Base-by-base conservation (phyloP, 1,139 yeast genomes). In the Candida smagusa region DNA sequence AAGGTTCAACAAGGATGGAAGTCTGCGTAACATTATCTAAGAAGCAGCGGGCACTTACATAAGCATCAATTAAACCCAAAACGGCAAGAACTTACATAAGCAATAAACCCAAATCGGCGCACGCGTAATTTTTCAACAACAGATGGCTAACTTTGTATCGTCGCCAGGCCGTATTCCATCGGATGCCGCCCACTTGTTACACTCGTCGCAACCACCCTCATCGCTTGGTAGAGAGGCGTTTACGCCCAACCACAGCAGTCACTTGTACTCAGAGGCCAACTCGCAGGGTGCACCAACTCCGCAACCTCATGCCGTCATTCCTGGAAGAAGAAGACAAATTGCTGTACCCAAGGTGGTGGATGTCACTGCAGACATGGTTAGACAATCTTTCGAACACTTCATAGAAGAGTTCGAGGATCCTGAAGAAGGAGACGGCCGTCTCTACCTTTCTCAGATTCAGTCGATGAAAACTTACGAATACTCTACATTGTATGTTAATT, bases 281-380 rank as follows among this genome's bases (percentile, higher is more conserved):
- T 44, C 64, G 35, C 44, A 44, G 23, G 41, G 51, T 37, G 42
- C 52, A 46, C 32, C 48, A 38, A 54, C 46, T 26, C 52, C 42
- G 28, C 39, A 37, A 12, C 27, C 35, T 5, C 19, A 24, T 12
- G 48, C 59, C 11, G 43, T 55, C 12, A 51, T 54, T n/a, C 52
- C 66, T 3, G 67, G 68, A 26, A 65, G 74, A 56, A 65, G 79
- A 58, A 72, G 78, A 47, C 68, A 80, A 43, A 74, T 80, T 38
- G 77, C 80, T 29, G 88, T 90, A 36, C 90, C 95, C 27, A 87
- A 85, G 58, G 96, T 92, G 23, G 79, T 79, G 13, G 98, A 92
- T 66, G 79, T 83, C 30, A 89, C 96, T 5, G 97, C 96, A 44
- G 97, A 90, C 56, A 87, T 88, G 50, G 97, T 92, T 11, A 76